phyloP scores from a whole-genome alignment of 345 rosid species.

The Lumnitzera littorea region DNA sequence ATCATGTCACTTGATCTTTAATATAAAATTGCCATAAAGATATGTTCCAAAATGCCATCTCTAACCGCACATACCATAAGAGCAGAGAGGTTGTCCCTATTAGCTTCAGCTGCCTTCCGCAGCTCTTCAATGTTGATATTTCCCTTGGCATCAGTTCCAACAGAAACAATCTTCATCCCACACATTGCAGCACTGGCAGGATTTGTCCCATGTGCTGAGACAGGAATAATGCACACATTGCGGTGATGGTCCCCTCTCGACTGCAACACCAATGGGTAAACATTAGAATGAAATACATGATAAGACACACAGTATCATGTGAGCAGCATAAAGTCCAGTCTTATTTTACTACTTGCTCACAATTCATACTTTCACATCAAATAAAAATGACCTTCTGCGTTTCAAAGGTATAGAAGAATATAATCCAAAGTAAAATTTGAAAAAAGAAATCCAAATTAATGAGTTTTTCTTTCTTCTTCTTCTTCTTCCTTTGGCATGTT shows the following conservation, averaged over 20 bases:
- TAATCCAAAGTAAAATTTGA: no score
- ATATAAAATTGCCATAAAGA: constrained; percentile 47
- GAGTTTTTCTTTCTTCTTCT: no score
- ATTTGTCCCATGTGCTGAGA: constrained; percentile 98
- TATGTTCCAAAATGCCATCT: background rate
- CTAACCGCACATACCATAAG: constrained; percentile 50
- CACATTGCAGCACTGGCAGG: constrained; percentile 99
- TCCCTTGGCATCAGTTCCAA: constrained; percentile 98
- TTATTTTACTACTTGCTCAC: no score
- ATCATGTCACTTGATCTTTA: constrained; percentile 7
- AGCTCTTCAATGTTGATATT: constrained; percentile 89
- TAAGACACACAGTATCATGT: background rate
- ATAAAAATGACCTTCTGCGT: background rate
- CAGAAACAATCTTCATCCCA: constrained; percentile 92
- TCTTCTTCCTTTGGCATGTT: no score
- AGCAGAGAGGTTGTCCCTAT: constrained; percentile 81
- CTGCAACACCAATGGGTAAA: constrained; percentile 32
- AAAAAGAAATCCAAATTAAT: no score
- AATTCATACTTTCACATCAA: no score
- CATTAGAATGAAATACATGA: constrained; percentile 3
- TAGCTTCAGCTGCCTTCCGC: constrained; percentile 86
- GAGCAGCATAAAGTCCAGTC: no score
- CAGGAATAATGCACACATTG: constrained; percentile 95
- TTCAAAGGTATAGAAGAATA: background rate
- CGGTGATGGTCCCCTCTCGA: constrained; percentile 96